Conservation (phyloP, 2,329 filamentous ascomycete species). For the Coniochaeta ligniaria region DNA sequence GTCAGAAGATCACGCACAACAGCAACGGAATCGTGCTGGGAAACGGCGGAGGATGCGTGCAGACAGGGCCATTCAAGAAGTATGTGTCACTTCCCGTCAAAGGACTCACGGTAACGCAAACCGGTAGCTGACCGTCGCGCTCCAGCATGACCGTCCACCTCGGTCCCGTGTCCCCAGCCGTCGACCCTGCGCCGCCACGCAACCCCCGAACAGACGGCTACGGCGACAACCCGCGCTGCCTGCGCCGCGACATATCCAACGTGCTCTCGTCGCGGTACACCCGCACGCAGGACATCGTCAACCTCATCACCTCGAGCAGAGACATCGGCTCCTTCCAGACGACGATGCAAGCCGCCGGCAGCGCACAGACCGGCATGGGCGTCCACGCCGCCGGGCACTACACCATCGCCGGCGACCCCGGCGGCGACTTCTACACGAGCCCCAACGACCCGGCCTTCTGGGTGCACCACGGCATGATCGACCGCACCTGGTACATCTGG, state of each 20-base stretch:
- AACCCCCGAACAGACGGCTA: conserved; percentile 26
- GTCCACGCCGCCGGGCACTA: conserved; percentile 22
- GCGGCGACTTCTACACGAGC: conserved; percentile 29
- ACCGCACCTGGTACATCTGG: conserved; percentile 22
- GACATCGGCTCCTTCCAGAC: conserved; percentile 34
- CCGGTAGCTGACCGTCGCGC: neutral
- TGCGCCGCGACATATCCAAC: conserved; percentile 32
- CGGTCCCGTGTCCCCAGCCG: conserved; percentile 21
- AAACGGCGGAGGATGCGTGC: conserved; percentile 48
- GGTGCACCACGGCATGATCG: conserved; percentile 21
- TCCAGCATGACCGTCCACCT: conserved; percentile 26
- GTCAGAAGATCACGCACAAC: conserved; percentile 22
- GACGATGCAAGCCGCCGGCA: conserved; percentile 30
- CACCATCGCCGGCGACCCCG: conserved; percentile 31
- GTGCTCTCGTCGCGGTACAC: conserved; percentile 16
- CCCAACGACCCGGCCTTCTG: conserved; percentile 25
- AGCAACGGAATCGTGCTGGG: conserved; percentile 30
- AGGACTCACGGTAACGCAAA: too few relatives aligned
- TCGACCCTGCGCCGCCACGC: conserved; percentile 17
- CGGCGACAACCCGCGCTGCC: conserved; percentile 37
- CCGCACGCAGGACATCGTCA: conserved; percentile 20
- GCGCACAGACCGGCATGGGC: conserved; percentile 15
- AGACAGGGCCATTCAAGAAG: conserved; percentile 43
- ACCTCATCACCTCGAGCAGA: conserved; percentile 27
- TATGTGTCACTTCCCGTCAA: conserved; percentile 9